A percentile compares a stretch with the other conserved stretches of the same genome.
Evolutionary conservation across 75 land plant genomes (phyloP).

Genomic region (Pinus albicaulis): DNA sequence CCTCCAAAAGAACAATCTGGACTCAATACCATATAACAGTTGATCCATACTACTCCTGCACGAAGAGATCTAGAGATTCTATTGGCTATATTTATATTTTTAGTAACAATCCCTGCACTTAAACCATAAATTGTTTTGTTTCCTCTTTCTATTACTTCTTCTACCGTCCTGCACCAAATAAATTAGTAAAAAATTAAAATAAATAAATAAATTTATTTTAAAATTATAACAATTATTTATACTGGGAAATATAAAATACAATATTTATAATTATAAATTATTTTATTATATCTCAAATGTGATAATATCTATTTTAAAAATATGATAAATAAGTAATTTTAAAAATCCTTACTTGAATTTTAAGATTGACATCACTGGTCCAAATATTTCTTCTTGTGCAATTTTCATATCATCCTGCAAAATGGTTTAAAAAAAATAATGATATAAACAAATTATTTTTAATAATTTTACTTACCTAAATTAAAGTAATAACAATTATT

Average conservation of each 20-base stretch:
- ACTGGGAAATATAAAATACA: background rate
- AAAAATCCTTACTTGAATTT: slow-evolving; percentile 56
- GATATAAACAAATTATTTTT: no score
- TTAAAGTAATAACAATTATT: no score
- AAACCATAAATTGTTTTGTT: slow-evolving; percentile 68
- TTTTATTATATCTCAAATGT: background rate
- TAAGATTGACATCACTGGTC: slow-evolving; percentile 72
- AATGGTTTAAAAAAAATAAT: no score
- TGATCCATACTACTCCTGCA: slow-evolving; percentile 74
- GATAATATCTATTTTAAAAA: no score
- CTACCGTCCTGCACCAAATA: slow-evolving; percentile 38
- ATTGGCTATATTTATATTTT: slow-evolving; percentile 61
- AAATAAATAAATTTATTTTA: no score
- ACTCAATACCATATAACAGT: slow-evolving; percentile 59
- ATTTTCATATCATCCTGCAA: slow-evolving; percentile 77
- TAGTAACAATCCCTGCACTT: slow-evolving; percentile 72
- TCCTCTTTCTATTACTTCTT: slow-evolving; percentile 66
- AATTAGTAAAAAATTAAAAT: no score
- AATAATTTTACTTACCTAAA: no score
- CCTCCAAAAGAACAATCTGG: slow-evolving; percentile 73
- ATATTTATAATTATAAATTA: background rate
- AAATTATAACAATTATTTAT: background rate
- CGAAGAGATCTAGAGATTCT: slow-evolving; percentile 54
- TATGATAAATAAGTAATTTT: no score
- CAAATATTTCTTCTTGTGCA: slow-evolving; percentile 80